Percentiles rank a stretch among this genome's conserved stretches.
phyloP scores from a whole-genome alignment of 177 flowering plant genomes.

The Vitis hybrid region DNA sequence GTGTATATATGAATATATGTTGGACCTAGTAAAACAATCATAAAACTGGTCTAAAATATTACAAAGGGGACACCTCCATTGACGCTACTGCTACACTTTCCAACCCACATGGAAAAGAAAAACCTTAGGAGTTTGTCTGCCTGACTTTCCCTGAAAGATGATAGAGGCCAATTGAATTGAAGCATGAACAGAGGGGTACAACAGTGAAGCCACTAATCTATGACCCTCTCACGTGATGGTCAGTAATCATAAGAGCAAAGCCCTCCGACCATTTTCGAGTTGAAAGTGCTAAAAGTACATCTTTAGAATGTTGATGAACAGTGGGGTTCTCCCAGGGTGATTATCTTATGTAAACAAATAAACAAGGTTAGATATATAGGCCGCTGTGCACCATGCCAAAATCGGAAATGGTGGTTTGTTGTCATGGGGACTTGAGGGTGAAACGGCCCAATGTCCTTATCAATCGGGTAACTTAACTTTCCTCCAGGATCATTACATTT shows the following conservation, averaged over 20 bases:
- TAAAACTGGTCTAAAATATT: neutral
- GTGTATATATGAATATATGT: neutral
- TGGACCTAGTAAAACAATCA: constrained; percentile 16
- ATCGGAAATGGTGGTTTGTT: neutral
- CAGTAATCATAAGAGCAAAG: no score
- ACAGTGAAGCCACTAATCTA: constrained; percentile 3
- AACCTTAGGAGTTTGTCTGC: neutral
- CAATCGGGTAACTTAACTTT: constrained; percentile 52
- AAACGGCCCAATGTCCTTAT: constrained; percentile 35
- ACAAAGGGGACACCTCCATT: constrained; percentile 3
- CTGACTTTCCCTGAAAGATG: neutral
- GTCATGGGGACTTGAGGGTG: constrained; percentile 14
- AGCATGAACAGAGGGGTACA: neutral
- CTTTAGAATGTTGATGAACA: neutral
- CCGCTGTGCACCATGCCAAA: neutral
- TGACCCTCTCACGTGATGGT: neutral
- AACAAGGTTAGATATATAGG: neutral
- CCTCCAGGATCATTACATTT: constrained; percentile 29
- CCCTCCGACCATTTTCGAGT: neutral
- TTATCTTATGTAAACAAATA: neutral
- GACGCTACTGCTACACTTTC: constrained; percentile 4
- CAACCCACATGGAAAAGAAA: constrained; percentile 3
- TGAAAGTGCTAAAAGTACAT: neutral
- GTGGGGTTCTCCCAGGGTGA: neutral
- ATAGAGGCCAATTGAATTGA: constrained; percentile 8